These are phyloP conservation scores for Alternaria conjuncta DNA, from an alignment of 2,329 filamentous ascomycete genomes.

Conservation along the genomic window DNA sequence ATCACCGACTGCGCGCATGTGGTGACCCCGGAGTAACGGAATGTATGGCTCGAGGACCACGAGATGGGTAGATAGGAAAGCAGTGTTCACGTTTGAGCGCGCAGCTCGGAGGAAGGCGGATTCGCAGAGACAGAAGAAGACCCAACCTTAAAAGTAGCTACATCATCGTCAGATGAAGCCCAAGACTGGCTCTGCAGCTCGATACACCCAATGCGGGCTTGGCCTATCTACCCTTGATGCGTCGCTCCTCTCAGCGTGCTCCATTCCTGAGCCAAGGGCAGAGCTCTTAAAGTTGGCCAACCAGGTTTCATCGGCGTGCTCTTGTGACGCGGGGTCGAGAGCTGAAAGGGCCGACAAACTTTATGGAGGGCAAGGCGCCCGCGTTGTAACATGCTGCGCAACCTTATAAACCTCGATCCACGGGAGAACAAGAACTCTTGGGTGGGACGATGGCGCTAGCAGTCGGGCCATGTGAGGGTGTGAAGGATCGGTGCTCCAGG, in stretches of 20 bases:
- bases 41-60: background rate
- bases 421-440: background rate
- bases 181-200: constrained; percentile 23
- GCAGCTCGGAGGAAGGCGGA: background rate
- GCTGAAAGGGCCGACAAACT: constrained; percentile 9
- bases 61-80: background rate
- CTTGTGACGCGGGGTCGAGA: constrained; percentile 29
- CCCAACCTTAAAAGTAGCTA: constrained; percentile 10
- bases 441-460: background rate
- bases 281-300: constrained; percentile 20
- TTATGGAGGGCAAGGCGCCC: background rate
- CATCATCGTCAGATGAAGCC: constrained; percentile 20
- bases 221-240: constrained; percentile 8
- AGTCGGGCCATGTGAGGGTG: background rate
- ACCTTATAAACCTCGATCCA: background rate
- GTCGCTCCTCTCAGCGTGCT: constrained; percentile 14
- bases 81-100: constrained; percentile 10
- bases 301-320: constrained; percentile 14
- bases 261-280: constrained; percentile 16
- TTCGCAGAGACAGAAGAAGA: background rate
- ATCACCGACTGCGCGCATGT: constrained; percentile 5
- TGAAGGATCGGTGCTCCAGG: background rate
- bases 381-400: constrained; percentile 4
- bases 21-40: constrained; percentile 3
- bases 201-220: constrained; percentile 19